A percentile compares a stretch with the other conserved stretches of the same genome.
These are phyloP conservation scores for Cajanus cajan DNA, from an alignment of 306 rosid species.

Conservation along the genomic window DNA sequence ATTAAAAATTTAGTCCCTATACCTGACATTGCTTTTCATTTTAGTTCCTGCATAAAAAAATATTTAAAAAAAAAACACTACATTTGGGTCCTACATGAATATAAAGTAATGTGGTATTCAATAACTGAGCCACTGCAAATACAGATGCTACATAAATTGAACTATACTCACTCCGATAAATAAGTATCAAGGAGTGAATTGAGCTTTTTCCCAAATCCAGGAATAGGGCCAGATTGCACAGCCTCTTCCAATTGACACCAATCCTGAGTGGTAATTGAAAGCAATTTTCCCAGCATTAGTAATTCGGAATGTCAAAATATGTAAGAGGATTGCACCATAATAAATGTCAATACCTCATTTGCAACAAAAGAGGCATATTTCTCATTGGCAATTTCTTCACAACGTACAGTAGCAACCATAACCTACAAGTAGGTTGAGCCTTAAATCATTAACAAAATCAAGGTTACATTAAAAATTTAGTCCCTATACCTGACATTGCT, in stretches of 20 bases:
- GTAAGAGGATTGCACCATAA: conserved; percentile 14
- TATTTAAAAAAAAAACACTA: too few relatives aligned
- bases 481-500: neutral
- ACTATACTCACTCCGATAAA: conserved; percentile 77
- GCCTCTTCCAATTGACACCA: conserved; percentile 80
- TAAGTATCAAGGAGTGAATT: conserved; percentile 56
- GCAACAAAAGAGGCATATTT: conserved; percentile 59
- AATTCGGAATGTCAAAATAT: neutral
- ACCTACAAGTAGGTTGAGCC: conserved; percentile 54
- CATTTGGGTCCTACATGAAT: too few relatives aligned
- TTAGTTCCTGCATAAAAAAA: too few relatives aligned
- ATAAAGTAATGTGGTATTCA: neutral
- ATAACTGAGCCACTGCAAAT: neutral
- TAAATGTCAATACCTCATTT: conserved; percentile 61
- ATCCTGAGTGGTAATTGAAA: conserved; percentile 48
- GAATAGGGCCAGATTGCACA: conserved; percentile 57
- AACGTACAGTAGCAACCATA: conserved; percentile 99
- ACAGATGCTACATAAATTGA: conserved; percentile 22
- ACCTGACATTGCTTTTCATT: too few relatives aligned
- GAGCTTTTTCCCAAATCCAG: conserved; percentile 87
- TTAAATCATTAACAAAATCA: conserved; percentile 24
- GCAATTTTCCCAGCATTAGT: conserved; percentile 24
- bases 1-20: too few relatives aligned
- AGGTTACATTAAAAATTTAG: neutral
- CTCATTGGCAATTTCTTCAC: conserved; percentile 96